These are phyloP conservation scores for Kodamaea sagamina DNA, from an alignment of 805 yeast genomes.

Conservation along the genomic window DNA sequence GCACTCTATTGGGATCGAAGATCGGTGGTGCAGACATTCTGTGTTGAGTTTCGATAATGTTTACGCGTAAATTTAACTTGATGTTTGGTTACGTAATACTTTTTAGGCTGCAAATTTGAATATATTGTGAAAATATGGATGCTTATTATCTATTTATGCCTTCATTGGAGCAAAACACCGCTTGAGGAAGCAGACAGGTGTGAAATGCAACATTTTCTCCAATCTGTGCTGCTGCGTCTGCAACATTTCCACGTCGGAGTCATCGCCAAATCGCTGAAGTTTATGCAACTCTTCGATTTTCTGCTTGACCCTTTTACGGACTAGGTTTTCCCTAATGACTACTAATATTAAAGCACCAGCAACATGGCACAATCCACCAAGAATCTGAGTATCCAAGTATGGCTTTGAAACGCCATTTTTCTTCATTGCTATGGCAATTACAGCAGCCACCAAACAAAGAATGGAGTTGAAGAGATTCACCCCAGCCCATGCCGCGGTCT, in stretches of 20 bases:
- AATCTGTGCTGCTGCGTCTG: neutral
- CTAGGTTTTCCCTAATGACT: slow-evolving; percentile 54
- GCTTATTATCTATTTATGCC: neutral
- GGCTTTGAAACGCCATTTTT: slow-evolving; percentile 31
- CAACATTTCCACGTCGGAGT: too few species aligned
- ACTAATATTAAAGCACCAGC: slow-evolving; percentile 44
- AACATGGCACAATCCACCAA: slow-evolving; percentile 53
- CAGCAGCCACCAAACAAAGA: slow-evolving; percentile 49
- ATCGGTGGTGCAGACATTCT: too few species aligned
- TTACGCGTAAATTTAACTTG: too few species aligned
- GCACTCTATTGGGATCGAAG: neutral
- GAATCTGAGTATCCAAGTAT: slow-evolving; percentile 59
- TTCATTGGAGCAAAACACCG: slow-evolving; percentile 1
- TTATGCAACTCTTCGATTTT: neutral
- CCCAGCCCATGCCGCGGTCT: slow-evolving; percentile 44
- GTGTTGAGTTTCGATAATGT: too few species aligned
- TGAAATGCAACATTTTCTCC: neutral
- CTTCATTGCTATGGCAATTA: slow-evolving; percentile 52
- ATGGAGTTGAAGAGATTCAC: slow-evolving; percentile 32
- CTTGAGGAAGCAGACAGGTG: neutral
- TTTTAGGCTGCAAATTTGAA: too few species aligned
- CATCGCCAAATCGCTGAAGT: neutral
- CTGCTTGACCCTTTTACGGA: slow-evolving; percentile 29
- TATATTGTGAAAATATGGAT: too few species aligned
- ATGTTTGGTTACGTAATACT: too few species aligned